Base-by-base conservation (phyloP, 2,329 filamentous ascomycete species). In the Penicillium freii region DNA sequence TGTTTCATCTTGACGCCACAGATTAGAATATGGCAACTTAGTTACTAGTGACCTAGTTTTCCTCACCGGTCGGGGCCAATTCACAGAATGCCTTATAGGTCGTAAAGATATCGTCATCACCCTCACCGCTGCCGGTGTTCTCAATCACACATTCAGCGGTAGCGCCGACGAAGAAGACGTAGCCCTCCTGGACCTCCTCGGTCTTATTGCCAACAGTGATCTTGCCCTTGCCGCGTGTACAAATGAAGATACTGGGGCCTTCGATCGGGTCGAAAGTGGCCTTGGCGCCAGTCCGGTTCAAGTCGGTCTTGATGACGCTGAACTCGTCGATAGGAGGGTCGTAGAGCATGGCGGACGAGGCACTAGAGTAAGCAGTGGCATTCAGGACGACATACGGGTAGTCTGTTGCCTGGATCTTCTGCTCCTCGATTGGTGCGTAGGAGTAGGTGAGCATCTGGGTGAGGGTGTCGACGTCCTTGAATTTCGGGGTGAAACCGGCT, bases 261-360 rank as follows among this genome's bases (percentile, higher is more conserved):
- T 89, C 86, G 48, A 99, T 85, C 0, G 86, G 82, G 61, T 96
- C 92, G 67, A 99, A 96, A 0, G 90, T 96, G 0, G 86, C 91
- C 76, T 96, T 96, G 31, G 90, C 85, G 2, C 87, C 89, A 0
- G 81, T 75, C 43, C 77, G 80, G 64, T 87, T 88, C 36, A 99
- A 80, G 11, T 89, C 84, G 0, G 90, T 89, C 69, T 91, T 87
- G 46, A 97, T 85, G 17, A 99, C 93, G 64, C 87, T 89, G 75
- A 99, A 99, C 73, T 99, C 94, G 51, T 96, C 91, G 62, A 99
- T 99, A 0, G 94, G 94, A 0, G 94, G 94, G 70, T 99, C 90
- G 75, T 99, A 99, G 17, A 97, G 83, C 10, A 84, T 79, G 4
- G 86, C 84, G 7, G 85, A 81, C 2, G 90, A 93, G 49, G 81